Base-by-base conservation (phyloP, 1,284 basidiomycete genomes). In the Fomitopsis pinicola region DNA sequence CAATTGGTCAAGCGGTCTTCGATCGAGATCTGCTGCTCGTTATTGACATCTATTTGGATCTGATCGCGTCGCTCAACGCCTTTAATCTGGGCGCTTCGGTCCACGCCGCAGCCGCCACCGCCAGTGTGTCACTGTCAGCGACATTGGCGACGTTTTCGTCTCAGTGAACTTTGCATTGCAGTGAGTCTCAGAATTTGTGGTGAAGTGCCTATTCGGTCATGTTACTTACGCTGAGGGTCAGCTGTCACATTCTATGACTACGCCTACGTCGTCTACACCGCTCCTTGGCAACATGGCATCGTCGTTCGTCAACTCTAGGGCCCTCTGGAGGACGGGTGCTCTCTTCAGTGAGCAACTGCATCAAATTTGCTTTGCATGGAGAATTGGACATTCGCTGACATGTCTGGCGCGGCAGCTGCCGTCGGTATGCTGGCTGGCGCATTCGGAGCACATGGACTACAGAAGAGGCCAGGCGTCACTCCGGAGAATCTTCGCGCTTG, bases 391-490 rank as follows among this genome's bases (percentile, higher is more conserved):
- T 4, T 10, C 8, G 45, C 45, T 50, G 28, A 50, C 15, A 15
- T 15, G 45, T n/a, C 8, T n/a, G 14, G n/a, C 2, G 5, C 30
- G 12, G 8, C 65, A 89, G 87, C 79, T 46, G 77, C 82, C 9
- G 64, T 76, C 50, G 88, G 88, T n/a, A 82, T 90, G 66, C 65
- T 83, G 44, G 72, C 83, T 50, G 88, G 88, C 3, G 88, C 89
- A 44, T 89, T 91, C 71, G 90, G 90, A 62, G 74, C 85, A 5
- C 90, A 92, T 71, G 85, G 78, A 8, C 77, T 92, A 57, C 79
- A 80, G 68, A 74, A 76, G 30, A 72, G 78, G 42, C 65, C 74
- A 12, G 82, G 80, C 0, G 79, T 85, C 15, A 82, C 83, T 17
- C 61, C 80, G 10, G 83, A 85, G 30, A 77, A 78, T 35, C 72